phyloP scores from a whole-genome alignment of 805 yeast species.

The Metschnikowia cerradonensis region DNA sequence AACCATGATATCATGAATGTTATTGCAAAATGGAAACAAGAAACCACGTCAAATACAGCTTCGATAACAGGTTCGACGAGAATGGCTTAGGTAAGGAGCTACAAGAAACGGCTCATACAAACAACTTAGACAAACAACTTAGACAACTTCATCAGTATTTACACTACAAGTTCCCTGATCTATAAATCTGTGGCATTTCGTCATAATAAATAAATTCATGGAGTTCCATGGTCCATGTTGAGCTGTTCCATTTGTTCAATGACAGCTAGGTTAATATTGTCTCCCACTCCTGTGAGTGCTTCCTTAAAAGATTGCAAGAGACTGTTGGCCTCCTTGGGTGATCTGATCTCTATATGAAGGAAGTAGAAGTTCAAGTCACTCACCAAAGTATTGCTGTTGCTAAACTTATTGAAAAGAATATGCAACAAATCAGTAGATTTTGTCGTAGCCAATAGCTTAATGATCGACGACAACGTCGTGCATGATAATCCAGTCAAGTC shows the following conservation, averaged over 20 bases:
- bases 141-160: too few relatives aligned
- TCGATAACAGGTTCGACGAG: neutral
- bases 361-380: slow-evolving; percentile 29
- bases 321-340: slow-evolving; percentile 17
- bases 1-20: slow-evolving; percentile 5
- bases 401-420: slow-evolving; percentile 26
- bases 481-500: slow-evolving; percentile 19
- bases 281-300: slow-evolving; percentile 23
- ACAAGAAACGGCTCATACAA: too few relatives aligned
- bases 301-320: slow-evolving; percentile 22
- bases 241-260: slow-evolving; percentile 13
- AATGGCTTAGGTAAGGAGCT: too few relatives aligned
- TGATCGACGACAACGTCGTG: slow-evolving; percentile 21
- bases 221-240: neutral
- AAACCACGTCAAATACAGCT: neutral
- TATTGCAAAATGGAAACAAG: neutral
- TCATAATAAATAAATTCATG: slow-evolving; percentile 3
- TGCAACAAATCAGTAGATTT: slow-evolving; percentile 23
- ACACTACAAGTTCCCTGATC: neutral
- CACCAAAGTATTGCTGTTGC: slow-evolving; percentile 15
- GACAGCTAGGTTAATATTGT: slow-evolving; percentile 20
- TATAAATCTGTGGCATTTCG: slow-evolving; percentile 6
- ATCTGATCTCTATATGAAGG: slow-evolving; percentile 23
- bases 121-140: too few relatives aligned
- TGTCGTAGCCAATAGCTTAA: slow-evolving; percentile 24